Evolutionary conservation across 1,284 basidiomycete species (phyloP).

Genomic region (Coniferiporia sulphurascens): DNA sequence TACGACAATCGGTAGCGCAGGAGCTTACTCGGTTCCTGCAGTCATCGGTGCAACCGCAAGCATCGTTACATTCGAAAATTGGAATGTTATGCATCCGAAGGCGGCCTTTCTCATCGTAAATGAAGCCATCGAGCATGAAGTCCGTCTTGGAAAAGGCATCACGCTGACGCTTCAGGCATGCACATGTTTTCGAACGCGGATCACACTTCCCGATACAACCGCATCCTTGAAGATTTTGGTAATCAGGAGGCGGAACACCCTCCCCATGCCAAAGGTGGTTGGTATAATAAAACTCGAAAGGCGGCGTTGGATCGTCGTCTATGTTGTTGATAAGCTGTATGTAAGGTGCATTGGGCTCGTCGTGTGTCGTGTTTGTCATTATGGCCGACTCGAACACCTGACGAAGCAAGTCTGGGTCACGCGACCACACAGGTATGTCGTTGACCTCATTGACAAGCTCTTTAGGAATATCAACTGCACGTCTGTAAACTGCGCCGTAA

Average conservation of each 20-base stretch:
- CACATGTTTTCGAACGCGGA: conserved; percentile 61
- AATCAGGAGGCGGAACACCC: conserved; percentile 62
- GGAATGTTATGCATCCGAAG: conserved; percentile 48
- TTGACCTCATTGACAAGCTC: conserved; percentile 51
- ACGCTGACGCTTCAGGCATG: conserved; percentile 59
- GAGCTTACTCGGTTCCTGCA: conserved; percentile 74
- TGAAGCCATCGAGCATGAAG: conserved; percentile 44
- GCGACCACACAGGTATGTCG: conserved; percentile 30
- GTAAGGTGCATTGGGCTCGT: conserved; percentile 61
- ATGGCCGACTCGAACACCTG: conserved; percentile 54
- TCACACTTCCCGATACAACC: conserved; percentile 70
- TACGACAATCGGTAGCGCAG: background rate
- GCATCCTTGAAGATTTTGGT: conserved; percentile 57
- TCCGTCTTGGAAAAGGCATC: conserved; percentile 32
- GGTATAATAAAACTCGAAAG: conserved; percentile 75
- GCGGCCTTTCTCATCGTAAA: conserved; percentile 56
- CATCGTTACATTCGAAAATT: conserved; percentile 83
- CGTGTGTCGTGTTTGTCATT: conserved; percentile 45
- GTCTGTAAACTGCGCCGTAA: conserved; percentile 29
- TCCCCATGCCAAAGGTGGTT: conserved; percentile 70
- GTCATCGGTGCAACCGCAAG: conserved; percentile 75
- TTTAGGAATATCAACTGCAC: conserved; percentile 42
- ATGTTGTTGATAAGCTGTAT: conserved; percentile 63
- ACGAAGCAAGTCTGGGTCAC: conserved; percentile 34
- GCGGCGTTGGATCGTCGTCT: conserved; percentile 60